Evolutionary conservation across 2,329 filamentous ascomycete species (phyloP).

Genomic region (Ascochyta fabae): DNA sequence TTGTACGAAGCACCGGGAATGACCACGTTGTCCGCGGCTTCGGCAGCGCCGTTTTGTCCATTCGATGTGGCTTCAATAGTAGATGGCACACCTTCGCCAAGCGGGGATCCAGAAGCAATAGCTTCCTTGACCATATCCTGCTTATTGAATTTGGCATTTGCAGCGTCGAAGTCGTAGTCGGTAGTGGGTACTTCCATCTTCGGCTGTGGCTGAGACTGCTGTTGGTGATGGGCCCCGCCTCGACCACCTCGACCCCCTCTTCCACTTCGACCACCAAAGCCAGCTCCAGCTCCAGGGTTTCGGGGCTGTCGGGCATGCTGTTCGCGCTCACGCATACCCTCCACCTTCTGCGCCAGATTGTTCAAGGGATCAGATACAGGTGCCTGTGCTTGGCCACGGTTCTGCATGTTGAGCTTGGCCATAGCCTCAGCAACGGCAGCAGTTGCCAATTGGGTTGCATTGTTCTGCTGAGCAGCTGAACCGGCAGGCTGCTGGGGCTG

Average conservation of each 20-base stretch:
- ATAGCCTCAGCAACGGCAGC: constrained; percentile 82
- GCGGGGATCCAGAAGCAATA: constrained; percentile 76
- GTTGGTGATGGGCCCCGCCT: constrained; percentile 47
- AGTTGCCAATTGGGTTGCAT: constrained; percentile 76
- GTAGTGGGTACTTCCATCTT: constrained; percentile 89
- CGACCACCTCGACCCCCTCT: constrained; percentile 58
- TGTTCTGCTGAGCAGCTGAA: constrained; percentile 53
- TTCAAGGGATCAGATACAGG: constrained; percentile 61
- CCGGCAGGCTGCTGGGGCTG: constrained; percentile 37
- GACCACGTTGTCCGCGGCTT: constrained; percentile 55
- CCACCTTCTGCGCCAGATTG: constrained; percentile 75
- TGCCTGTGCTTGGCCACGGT: constrained; percentile 29
- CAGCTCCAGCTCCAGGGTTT: constrained; percentile 53
- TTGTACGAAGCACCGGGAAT: constrained; percentile 71
- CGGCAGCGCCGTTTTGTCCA: constrained; percentile 43
- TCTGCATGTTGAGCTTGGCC: constrained; percentile 67
- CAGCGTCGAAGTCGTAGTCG: constrained; percentile 88
- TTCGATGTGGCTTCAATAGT: constrained; percentile 48
- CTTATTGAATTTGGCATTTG: constrained; percentile 90
- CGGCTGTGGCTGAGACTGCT: constrained; percentile 48
- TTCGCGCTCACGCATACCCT: constrained; percentile 73
- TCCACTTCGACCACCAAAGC: constrained; percentile 48
- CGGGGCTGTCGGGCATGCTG: constrained; percentile 61
- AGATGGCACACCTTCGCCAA: constrained; percentile 54
- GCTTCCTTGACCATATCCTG: constrained; percentile 88